These are phyloP conservation scores for Pyrrhoderma lamaoense DNA, from an alignment of 1,284 basidiomycete species.

Conservation along the genomic window DNA sequence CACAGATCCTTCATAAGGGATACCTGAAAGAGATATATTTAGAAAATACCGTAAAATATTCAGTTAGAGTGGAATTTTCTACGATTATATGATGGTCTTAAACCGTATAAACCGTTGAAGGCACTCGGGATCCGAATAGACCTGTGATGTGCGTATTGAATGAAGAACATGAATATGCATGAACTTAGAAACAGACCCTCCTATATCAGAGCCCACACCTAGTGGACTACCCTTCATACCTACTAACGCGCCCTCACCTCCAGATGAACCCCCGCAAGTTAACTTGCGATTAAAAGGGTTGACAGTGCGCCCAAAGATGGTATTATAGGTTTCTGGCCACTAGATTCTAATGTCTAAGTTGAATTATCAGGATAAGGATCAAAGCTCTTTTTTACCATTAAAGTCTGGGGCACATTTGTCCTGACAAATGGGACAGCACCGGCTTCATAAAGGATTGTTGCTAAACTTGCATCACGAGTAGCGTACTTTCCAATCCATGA, in stretches of 20 bases:
- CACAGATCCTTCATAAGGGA: slow-evolving; percentile 56
- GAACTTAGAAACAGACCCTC: slow-evolving; percentile 34
- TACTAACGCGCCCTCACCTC: slow-evolving; percentile 52
- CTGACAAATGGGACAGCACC: slow-evolving; percentile 66
- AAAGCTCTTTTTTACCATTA: slow-evolving; percentile 37
- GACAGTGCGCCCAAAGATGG: slow-evolving; percentile 60
- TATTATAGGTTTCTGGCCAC: slow-evolving; percentile 59
- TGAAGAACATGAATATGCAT: neutral
- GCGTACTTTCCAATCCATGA: slow-evolving; percentile 55
- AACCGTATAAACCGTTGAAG: slow-evolving; percentile 59
- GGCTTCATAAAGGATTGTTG: slow-evolving; percentile 50
- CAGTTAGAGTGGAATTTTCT: slow-evolving; percentile 26
- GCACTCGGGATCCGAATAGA: slow-evolving; percentile 65
- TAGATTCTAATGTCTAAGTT: slow-evolving; percentile 20
- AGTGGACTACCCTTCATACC: slow-evolving; percentile 51
- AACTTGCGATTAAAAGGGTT: slow-evolving; percentile 53
- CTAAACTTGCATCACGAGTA: slow-evolving; percentile 46
- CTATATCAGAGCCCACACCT: slow-evolving; percentile 66
- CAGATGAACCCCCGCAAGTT: slow-evolving; percentile 53
- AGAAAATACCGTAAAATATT: neutral
- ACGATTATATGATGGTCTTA: slow-evolving; percentile 65
- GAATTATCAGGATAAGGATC: slow-evolving; percentile 1
- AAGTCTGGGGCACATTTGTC: slow-evolving; percentile 65
- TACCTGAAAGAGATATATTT: neutral
- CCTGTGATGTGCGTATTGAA: slow-evolving; percentile 26